A percentile compares a stretch with the other conserved stretches of the same genome.
Evolutionary conservation across 73 alveolate genomes (phyloP).

Genomic region (Blepharisma japonicum): DNA sequence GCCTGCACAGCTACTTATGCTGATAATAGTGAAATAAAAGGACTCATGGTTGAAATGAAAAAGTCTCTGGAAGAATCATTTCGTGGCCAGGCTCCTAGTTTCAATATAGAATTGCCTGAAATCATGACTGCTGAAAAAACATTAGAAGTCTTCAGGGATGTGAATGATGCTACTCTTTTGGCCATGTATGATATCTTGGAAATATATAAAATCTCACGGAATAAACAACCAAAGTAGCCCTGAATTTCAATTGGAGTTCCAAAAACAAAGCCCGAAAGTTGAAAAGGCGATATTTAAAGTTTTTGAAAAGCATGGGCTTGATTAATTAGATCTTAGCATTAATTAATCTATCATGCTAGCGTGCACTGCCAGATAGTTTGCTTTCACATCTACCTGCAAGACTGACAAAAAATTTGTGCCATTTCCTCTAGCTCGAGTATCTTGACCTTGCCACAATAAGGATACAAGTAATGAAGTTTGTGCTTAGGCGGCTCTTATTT

Average conservation of each 20-base stretch:
- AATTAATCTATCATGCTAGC: too few relatives aligned
- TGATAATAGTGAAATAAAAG: not conserved
- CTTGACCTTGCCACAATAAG: too few relatives aligned
- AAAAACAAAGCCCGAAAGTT: not conserved
- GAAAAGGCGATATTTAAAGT: not conserved
- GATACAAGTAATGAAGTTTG: too few relatives aligned
- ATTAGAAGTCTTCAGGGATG: not conserved
- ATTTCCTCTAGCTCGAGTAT: too few relatives aligned
- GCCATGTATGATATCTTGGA: not conserved
- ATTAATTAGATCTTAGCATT: not conserved
- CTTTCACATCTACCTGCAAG: too few relatives aligned
- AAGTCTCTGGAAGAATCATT: not conserved
- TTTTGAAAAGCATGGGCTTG: not conserved
- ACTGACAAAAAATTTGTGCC: too few relatives aligned
- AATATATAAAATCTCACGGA: not conserved
- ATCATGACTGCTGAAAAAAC: not conserved
- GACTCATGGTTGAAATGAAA: slow-evolving; percentile 3
- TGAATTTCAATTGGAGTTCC: not conserved
- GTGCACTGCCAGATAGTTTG: too few relatives aligned
- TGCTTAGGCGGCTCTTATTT: too few relatives aligned
- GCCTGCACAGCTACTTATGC: not conserved
- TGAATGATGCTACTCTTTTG: not conserved
- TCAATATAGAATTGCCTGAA: not conserved
- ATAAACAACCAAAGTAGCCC: not conserved
- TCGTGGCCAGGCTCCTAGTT: not conserved